Evolutionary conservation across 495 filamentous ascomycete species (phyloP), one percentile per base, ranked within the genome.

Genomic region (Aspergillus leporis): DNA sequence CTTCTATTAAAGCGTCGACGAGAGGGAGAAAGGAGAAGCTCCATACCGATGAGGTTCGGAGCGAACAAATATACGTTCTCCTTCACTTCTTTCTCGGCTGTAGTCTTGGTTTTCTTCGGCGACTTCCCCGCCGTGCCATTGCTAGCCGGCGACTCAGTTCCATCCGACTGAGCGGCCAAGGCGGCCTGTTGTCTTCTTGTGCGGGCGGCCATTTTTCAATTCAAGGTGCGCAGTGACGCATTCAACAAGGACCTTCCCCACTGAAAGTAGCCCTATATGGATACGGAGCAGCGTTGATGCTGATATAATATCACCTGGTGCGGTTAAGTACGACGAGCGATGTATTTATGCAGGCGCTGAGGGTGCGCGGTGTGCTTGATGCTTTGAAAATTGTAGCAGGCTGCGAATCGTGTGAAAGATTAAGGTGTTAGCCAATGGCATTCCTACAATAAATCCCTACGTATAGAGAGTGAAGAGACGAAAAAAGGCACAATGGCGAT

Each of bases 41-140:
- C 67, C 85, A 55, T 81, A 96, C 92, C 93, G 64, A 98, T 97
- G 23, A 97, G 74, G 64, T 98, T 98, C 6, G 94, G 94, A 63
- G 84, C 87, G 76, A 97, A 97, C n/a, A 96, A 73, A 66, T 96
- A 98, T 60, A 98, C 89, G 72, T 97, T 97, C 78, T 97, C 93
- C 36, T 80, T 70, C 8, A 74, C 66, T 47, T 82, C 76, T 30
- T 72, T 66, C 23, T 63, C 61, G 16, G 55, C 34, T 45, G 63
- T 53, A 14, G 68, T 60, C 12, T 53, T 61, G 45, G 65, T 66
- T 50, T 68, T 72, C 51, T 71, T 73, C 16, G 68, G 67, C 21
- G 74, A 67, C 25, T 63, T 69, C 16, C 59, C 56, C 43, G 59
- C 64, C 10, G 64, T 59, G 56, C 72, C 70, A 60, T 76, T 78